These are phyloP conservation scores for Nepenthes alata DNA, from an alignment of 179 eudicot species.

Conservation along the genomic window DNA sequence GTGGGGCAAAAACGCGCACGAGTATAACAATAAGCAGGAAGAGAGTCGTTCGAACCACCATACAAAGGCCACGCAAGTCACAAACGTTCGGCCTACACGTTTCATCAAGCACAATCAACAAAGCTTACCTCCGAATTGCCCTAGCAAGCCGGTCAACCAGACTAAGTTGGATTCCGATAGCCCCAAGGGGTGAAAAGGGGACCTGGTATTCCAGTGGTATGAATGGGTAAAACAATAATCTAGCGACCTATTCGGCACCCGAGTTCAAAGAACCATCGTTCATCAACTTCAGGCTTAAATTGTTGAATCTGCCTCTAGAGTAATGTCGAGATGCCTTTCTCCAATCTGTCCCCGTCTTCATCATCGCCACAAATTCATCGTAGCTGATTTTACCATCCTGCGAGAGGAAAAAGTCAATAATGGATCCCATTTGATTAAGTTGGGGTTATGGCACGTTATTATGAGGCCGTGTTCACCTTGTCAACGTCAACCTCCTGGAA, in stretches of 20 bases:
- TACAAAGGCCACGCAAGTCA: slow-evolving; percentile 3
- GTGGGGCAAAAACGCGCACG: too few relatives aligned
- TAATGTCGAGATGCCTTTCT: slow-evolving; percentile 90
- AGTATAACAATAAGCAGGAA: slow-evolving; percentile 1
- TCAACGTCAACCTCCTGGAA: slow-evolving; percentile 88
- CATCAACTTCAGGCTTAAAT: slow-evolving; percentile 67
- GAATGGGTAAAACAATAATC: slow-evolving; percentile 18
- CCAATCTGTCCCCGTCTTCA: slow-evolving; percentile 95
- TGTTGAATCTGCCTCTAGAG: slow-evolving; percentile 87
- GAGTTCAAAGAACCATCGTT: slow-evolving; percentile 78
- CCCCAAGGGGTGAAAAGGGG: slow-evolving; percentile 18
- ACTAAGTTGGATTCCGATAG: slow-evolving; percentile 18
- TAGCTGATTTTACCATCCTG: slow-evolving; percentile 87
- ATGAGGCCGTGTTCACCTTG: slow-evolving; percentile 37
- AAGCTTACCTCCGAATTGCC: slow-evolving; percentile 14
- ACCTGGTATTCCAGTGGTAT: slow-evolving; percentile 15
- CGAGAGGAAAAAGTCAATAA: slow-evolving; percentile 1
- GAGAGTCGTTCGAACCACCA: not conserved
- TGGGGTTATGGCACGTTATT: slow-evolving; percentile 1
- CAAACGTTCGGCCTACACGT: too few relatives aligned
- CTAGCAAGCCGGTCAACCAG: slow-evolving; percentile 16
- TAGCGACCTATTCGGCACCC: slow-evolving; percentile 37
- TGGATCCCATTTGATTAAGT: not conserved
- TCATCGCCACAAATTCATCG: slow-evolving; percentile 83
- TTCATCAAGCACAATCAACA: not conserved